Evolutionary conservation across 768 basidiomycete species (phyloP).

Genomic region (Tephrocybe sp.): DNA sequence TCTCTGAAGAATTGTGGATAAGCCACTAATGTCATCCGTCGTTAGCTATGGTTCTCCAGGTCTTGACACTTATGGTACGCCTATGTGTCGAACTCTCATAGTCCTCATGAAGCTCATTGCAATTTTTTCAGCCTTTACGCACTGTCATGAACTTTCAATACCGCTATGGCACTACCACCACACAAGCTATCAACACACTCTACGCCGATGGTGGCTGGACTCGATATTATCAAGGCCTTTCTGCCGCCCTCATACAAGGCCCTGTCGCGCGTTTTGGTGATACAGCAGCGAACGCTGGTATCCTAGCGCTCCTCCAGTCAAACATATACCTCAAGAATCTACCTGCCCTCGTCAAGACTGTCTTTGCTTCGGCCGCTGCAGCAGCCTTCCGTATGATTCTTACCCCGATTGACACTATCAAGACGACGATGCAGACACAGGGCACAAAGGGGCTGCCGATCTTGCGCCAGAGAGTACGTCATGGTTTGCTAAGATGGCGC

Average conservation of each 20-base stretch:
- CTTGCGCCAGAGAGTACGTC: conserved; percentile 61
- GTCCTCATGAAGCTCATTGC: conserved; percentile 8
- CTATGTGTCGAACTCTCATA: neutral
- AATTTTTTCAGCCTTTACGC: conserved; percentile 67
- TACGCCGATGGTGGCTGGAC: conserved; percentile 78
- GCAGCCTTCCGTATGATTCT: conserved; percentile 89
- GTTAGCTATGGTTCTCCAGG: conserved; percentile 95
- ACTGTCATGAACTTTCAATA: conserved; percentile 99
- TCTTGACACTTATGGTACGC: conserved; percentile 77
- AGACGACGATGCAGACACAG: conserved; percentile 94
- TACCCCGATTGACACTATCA: conserved; percentile 91
- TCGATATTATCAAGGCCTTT: conserved; percentile 87
- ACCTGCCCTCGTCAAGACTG: conserved; percentile 68
- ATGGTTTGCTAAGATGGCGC: neutral
- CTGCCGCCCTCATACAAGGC: conserved; percentile 84
- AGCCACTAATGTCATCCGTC: neutral
- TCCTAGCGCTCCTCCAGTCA: conserved; percentile 79
- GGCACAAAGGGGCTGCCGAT: conserved; percentile 70
- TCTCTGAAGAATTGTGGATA: neutral
- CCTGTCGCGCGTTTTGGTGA: conserved; percentile 89
- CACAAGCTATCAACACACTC: conserved; percentile 62
- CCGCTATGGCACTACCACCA: conserved; percentile 78
- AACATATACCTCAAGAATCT: conserved; percentile 70
- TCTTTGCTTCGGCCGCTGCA: conserved; percentile 76
- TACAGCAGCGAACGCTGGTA: conserved; percentile 92